Base-by-base conservation (phyloP, 1,284 basidiomycete genomes). In the Lentinus polychrous region DNA sequence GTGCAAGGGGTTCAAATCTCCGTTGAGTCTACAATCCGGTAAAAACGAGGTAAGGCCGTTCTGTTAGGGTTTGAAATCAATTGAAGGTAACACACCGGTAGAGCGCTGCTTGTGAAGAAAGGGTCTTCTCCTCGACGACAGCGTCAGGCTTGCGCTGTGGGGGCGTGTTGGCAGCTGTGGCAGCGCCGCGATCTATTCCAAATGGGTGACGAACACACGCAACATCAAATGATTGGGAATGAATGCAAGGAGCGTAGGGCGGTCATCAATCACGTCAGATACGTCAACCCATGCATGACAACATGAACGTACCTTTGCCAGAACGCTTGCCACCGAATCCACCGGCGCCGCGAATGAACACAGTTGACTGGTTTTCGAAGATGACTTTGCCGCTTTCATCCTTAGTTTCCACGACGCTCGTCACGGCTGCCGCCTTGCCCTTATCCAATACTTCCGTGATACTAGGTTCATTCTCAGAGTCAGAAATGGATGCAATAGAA, bases 251-350 rank as follows among this genome's bases (percentile, higher is more conserved):
- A n/a, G n/a, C n/a, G n/a, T n/a, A n/a, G n/a, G n/a, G n/a, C n/a
- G n/a, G n/a, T n/a, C n/a, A n/a, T n/a, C n/a, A n/a, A n/a, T n/a
- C n/a, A n/a, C n/a, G n/a, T n/a, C n/a, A n/a, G n/a, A n/a, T n/a
- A n/a, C n/a, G n/a, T n/a, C n/a, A n/a, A n/a, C n/a, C n/a, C n/a
- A n/a, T n/a, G 20, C 31, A 32, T 45, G 47, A 20, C 24, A 31
- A 31, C 39, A 36, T 20, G 45, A 15, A 66, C 72, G 48, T 59
- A 90, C 90, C 88, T 54, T 74, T 81, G 45, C 92, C 93, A 37
- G 68, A 73, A 58, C 91, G 89, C 72, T 90, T 93, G 15, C 96
- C 96, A 11, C 91, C 91, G 66, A 99, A 98, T 4, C 94, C 94
- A 40, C 95, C 96, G 34, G 91, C 80, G 10, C 94, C 95, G 50